Evolutionary conservation across 257 asterid genomes (phyloP).

Genomic region (Euphrasia confusa): DNA sequence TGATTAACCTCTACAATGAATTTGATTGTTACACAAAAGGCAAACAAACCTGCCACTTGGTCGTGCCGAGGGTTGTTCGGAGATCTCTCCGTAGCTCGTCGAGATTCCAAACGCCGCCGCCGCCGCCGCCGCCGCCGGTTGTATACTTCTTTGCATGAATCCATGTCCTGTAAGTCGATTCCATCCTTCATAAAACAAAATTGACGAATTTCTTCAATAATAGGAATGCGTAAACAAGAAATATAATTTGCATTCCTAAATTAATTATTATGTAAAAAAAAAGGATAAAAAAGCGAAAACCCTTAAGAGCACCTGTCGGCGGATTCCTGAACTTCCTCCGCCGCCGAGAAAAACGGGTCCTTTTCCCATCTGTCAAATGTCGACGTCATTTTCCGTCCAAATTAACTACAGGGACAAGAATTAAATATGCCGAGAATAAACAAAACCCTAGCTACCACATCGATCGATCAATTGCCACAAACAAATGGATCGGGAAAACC

Average conservation of each 20-base stretch:
- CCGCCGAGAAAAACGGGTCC: slow-evolving; percentile 90
- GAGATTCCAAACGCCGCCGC: slow-evolving; percentile 50
- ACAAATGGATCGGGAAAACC: slow-evolving; percentile 5
- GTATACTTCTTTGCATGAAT: slow-evolving; percentile 61
- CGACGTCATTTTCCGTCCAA: slow-evolving; percentile 45
- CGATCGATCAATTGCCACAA: slow-evolving; percentile 11
- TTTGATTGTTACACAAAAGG: background rate
- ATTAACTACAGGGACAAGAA: slow-evolving; percentile 22
- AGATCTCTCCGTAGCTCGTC: slow-evolving; percentile 77
- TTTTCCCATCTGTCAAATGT: slow-evolving; percentile 87
- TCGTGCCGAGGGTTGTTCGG: slow-evolving; percentile 71
- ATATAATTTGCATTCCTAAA: slow-evolving; percentile 12
- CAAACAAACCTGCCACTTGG: slow-evolving; percentile 83
- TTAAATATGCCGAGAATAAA: slow-evolving; percentile 17
- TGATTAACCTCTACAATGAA: background rate
- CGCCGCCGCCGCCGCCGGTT: slow-evolving; percentile 27
- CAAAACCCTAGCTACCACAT: slow-evolving; percentile 27
- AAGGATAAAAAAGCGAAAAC: slow-evolving; percentile 2
- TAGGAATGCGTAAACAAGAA: background rate
- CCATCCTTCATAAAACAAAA: slow-evolving; percentile 62
- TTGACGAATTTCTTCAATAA: too few species aligned
- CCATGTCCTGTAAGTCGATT: slow-evolving; percentile 86
- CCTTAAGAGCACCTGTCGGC: slow-evolving; percentile 61
- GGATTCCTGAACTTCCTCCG: slow-evolving; percentile 95
- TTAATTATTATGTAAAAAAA: background rate